Evolutionary conservation across 2,329 filamentous ascomycete species (phyloP).

Genomic region (Neopestalotiopsis sp.): DNA sequence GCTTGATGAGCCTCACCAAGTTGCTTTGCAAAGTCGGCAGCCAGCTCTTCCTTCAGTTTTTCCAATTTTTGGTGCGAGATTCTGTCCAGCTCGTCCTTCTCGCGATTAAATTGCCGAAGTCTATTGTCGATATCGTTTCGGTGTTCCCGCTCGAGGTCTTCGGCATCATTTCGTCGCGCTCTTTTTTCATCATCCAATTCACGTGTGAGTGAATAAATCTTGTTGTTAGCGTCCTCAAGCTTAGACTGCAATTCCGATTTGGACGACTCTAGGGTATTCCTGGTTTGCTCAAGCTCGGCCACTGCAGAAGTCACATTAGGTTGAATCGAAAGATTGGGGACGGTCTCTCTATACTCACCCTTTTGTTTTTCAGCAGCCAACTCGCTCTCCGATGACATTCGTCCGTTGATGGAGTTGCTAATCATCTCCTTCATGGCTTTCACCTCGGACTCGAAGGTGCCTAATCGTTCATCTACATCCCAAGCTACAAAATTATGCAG

Average conservation of each 20-base stretch:
- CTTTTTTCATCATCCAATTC: conserved; percentile 49
- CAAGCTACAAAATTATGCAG: conserved; percentile 68
- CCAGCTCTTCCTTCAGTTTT: conserved; percentile 16
- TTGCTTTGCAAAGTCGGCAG: conserved; percentile 21
- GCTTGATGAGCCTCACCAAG: conserved; percentile 20
- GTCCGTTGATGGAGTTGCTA: conserved; percentile 69
- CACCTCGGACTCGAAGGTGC: conserved; percentile 77
- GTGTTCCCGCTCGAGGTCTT: conserved; percentile 37
- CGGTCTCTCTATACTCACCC: conserved; percentile 57
- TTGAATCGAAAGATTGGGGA: background rate
- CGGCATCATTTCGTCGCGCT: conserved; percentile 32
- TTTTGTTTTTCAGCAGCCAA: conserved; percentile 75
- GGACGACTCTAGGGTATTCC: conserved; percentile 50
- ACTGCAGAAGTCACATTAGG: conserved; percentile 38
- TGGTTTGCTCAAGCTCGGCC: conserved; percentile 53
- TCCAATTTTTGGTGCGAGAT: conserved; percentile 26
- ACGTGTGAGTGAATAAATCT: conserved; percentile 49
- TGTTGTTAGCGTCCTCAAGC: conserved; percentile 63
- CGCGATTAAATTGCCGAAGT: conserved; percentile 45
- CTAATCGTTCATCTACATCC: conserved; percentile 79
- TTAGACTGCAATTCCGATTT: conserved; percentile 66
- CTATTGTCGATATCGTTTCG: conserved; percentile 60
- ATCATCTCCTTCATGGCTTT: conserved; percentile 74
- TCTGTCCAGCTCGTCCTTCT: conserved; percentile 61
- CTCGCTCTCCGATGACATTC: conserved; percentile 73